Base-by-base conservation (phyloP, 345 rosid species). In the Salix purpurea region DNA sequence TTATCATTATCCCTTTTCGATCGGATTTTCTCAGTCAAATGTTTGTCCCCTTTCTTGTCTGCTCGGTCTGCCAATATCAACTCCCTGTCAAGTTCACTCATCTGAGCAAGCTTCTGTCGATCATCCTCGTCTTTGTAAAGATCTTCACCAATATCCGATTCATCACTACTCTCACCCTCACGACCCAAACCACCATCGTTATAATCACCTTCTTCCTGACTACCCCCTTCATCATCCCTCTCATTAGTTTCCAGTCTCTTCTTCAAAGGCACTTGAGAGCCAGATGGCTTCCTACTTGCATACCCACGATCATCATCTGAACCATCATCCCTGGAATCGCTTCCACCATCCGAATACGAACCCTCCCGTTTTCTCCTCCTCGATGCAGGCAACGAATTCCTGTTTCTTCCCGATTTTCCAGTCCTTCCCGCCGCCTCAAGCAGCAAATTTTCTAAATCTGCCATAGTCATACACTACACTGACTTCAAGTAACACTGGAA, bases 391-490 rank as follows among this genome's bases (percentile, higher is more conserved):
- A 32, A 79, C 3, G 94, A 84, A 69, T 88, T 91, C 7, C 92
- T 87, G 62, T 86, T 84, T 71, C 89, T 90, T 65, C 91, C 90
- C 9, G 87, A 71, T 2, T 86, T 77, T 39, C 88, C 85, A 1
- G 98, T 87, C 79, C 99, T 94, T 37, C 99, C 99, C 2, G 99
- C 99, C 21, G 99, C 99, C 89, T 94, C 98, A 42, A 94, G 87
- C 56, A 96, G 96, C 87, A 94, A 86, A 82, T 91, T 87, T 76
- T 96, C 99, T 77, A 92, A 85, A 78, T 94, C 98, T n/a, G 88
- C 92, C 98, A 92, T 93, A 11, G n/a, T 76, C 42, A 5, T 42
- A 40, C 48, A 16, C 36, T 62, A 42, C 39, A 36, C 19, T 21
- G 26, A 71, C 23, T 71, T 50, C 42, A 2, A 66, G 24, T 14